Base-by-base conservation (phyloP, 441 rosid genomes). In the Bocquillonia castaneifolia region DNA sequence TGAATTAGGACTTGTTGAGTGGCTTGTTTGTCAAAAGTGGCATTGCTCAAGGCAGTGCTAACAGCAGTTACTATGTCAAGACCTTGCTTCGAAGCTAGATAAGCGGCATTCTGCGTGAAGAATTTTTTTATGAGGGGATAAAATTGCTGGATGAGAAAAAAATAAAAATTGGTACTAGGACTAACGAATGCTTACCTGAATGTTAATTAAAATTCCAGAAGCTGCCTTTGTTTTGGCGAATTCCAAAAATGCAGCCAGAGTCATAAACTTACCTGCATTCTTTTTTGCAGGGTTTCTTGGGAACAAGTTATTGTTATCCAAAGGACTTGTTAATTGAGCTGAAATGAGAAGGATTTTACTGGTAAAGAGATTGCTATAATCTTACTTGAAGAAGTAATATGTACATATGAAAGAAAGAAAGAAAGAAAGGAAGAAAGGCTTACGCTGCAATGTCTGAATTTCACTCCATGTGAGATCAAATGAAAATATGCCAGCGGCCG, bases 391-490 rank as follows among this genome's bases (percentile, higher is more conserved):
- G 52, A 13, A 50, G 22, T n/a, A 3, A 20, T 31, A 53, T 20
- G 40, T n/a, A n/a, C 59, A 34, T 26, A 23, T 28, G 23, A 37
- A 2, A 20, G 31, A 5, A 17, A 37, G 34, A 22, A 3, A 48
- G 18, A 14, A 68, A 5, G 23, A 1, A 34, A 0, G 36, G 28
- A 6, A 4, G 2, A 54, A 58, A 72, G 68, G 32, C 67, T 76
- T 81, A 93, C 95, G 90, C 71, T 86, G 85, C 67, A 91, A 75
- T 74, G 85, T 82, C 78, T 91, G 88, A 64, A 93, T 88, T 72
- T 93, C 97, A 3, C 72, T 79, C 99, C 99, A 93, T 1, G 90
- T 73, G 47, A 93, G 92, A 72, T 89, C 97, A 62, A 93, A 93
- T n/a, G 96, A 88, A 73, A 91, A 93, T 57, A 93, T 77, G 48